Evolutionary conservation across 2,329 filamentous ascomycete genomes (phyloP).

Genomic region (Penicillium crustosum): DNA sequence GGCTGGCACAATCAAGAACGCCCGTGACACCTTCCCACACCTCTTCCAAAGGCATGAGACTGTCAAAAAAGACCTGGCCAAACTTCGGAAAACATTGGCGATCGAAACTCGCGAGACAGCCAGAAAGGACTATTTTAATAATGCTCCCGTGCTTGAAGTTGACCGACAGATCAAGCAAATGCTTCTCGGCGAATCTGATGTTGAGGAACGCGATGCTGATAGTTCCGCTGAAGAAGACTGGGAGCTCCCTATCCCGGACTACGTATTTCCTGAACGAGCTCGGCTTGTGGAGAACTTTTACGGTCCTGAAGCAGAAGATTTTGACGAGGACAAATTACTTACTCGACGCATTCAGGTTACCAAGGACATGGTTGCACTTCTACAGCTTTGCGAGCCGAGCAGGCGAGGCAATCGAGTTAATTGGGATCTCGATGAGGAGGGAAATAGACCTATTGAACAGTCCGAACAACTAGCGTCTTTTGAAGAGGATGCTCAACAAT

Average conservation of each 20-base stretch:
- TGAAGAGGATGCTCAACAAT: constrained; percentile 16
- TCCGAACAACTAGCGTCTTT: constrained; percentile 16
- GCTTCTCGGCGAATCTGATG: constrained; percentile 23
- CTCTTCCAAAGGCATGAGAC: no score
- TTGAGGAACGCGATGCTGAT: constrained; percentile 71
- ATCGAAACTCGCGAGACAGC: no score
- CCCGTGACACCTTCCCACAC: no score
- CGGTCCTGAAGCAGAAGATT: constrained; percentile 24
- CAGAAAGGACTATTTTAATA: not conserved
- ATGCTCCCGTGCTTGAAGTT: constrained; percentile 25
- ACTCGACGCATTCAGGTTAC: constrained; percentile 28
- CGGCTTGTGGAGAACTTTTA: constrained; percentile 31
- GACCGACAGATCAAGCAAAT: constrained; percentile 29
- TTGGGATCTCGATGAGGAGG: constrained; percentile 5
- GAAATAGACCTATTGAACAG: constrained; percentile 11
- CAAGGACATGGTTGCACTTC: constrained; percentile 30
- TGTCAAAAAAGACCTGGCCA: no score
- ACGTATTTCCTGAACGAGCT: constrained; percentile 26
- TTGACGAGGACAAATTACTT: constrained; percentile 28
- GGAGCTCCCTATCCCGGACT: constrained; percentile 48
- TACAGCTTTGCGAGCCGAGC: constrained; percentile 26
- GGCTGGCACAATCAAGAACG: no score
- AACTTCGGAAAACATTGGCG: no score
- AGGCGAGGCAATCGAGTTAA: constrained; percentile 26
- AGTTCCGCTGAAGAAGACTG: constrained; percentile 73